Percentiles rank a stretch among this genome's conserved stretches.
Evolutionary conservation across 495 filamentous ascomycete species (phyloP).

Genomic region (Amorphotheca resinae): DNA sequence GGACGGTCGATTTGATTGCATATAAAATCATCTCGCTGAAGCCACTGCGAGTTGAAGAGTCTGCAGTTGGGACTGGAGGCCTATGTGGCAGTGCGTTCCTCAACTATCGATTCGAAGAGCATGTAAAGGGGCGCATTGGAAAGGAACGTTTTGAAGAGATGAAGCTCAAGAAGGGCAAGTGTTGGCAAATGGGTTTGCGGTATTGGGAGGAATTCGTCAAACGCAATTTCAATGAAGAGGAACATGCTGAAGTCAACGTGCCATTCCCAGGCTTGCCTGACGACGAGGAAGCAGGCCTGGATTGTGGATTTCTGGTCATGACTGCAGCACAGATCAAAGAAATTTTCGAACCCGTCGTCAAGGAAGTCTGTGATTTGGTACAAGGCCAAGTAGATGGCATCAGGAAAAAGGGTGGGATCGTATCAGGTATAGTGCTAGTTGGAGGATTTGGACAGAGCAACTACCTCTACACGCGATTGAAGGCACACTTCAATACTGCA

Average conservation of each 20-base stretch:
- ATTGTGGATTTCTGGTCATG: constrained; percentile 54
- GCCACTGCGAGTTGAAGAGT: constrained; percentile 49
- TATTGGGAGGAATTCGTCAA: constrained; percentile 59
- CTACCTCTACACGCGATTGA: constrained; percentile 54
- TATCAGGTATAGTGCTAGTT: constrained; percentile 56
- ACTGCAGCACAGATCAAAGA: constrained; percentile 45
- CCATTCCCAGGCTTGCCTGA: constrained; percentile 64
- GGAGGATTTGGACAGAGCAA: constrained; percentile 59
- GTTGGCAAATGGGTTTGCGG: constrained; percentile 61
- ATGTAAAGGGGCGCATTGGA: constrained; percentile 45
- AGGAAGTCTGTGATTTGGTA: constrained; percentile 47
- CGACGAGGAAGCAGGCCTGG: constrained; percentile 46
- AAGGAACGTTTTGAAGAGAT: constrained; percentile 47
- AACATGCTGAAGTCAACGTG: constrained; percentile 55
- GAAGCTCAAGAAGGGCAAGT: constrained; percentile 45
- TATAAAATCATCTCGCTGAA: constrained; percentile 49
- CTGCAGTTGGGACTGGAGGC: constrained; percentile 50
- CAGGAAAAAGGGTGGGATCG: constrained; percentile 45
- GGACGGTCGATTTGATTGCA: constrained; percentile 59
- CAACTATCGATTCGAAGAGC: constrained; percentile 57
- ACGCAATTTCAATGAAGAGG: constrained; percentile 63
- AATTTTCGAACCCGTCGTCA: constrained; percentile 55
- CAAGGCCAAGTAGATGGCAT: constrained; percentile 48
- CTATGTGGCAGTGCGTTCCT: constrained; percentile 60
- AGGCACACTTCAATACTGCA: constrained; percentile 49